Base-by-base conservation (phyloP, 768 basidiomycete species). In the Phallus indusiatus region DNA sequence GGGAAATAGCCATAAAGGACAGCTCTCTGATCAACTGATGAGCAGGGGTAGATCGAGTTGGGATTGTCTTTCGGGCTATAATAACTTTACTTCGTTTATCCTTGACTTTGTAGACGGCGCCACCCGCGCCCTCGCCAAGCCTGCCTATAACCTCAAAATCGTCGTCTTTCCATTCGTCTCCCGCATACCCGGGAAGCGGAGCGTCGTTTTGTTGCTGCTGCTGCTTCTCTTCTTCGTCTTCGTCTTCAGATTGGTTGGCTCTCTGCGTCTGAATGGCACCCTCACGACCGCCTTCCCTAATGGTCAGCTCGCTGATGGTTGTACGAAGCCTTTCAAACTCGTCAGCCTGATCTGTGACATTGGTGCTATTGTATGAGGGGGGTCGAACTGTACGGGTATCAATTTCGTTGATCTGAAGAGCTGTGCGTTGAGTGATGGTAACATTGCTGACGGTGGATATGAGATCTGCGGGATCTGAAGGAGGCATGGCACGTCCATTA, bases 31-130 rank as follows among this genome's bases (percentile, higher is more conserved):
- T 77, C 60, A 98, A 82, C 75, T 98, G 95, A 73, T 87, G 89
- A 73, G 87, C 79, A 17, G 94, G 94, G 50, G 92, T 95, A 66
- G 90, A 88, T 58, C 84, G 84, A 10, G 90, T 91, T 33, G 90
- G 90, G 68, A 95, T 93, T 9, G 91, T 89, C 77, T 99, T 99
- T 67, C 94, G 84, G 5, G 96, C 96, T 82, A 96, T 86, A 65
- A 94, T 80, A 69, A 77, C 75, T 35, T 82, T 83, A 1, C 84
- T 90, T 56, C 86, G 85, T 67, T 78, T 85, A 71, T 96, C 91
- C 69, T 77, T 82, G 51, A 97, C 94, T 72, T 92, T 94, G 71
- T 95, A 86, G 11, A 99, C 96, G 8, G 93, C 94, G 50, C 96
- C 96, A 50, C 94, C 94, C 57, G 94, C 92, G 47, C 96, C 96